Base-by-base conservation (phyloP, 805 yeast genomes). In the Yarrowia divulgata region DNA sequence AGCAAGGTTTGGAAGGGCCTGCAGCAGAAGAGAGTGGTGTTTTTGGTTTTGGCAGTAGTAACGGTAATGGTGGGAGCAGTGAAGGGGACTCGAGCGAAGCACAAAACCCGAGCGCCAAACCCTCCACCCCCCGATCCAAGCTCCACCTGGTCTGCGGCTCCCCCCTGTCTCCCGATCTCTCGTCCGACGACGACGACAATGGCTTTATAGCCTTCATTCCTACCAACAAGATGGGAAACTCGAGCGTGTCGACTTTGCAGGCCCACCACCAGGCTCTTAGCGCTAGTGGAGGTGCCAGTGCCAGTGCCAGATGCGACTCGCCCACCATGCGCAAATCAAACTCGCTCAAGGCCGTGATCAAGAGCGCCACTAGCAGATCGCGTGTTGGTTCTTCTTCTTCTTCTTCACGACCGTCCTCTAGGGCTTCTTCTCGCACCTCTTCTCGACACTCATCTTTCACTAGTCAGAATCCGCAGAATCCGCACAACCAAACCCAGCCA, bases 151-250 rank as follows among this genome's bases (percentile, higher is more conserved):
- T 29, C 16, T n/a, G 14, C 14, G 46, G 46, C 35, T 55, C 62
- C 23, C 60, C 60, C 7, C 19, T 54, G 19, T 54, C 60, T 1
- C 48, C 63, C 48, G 63, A 57, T 29, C 63, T 42, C 63, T 57
- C 63, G 63, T 57, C 63, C 63, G 35, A 23, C 64, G 43, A 50
- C 43, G 54, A 48, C 49, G 40, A 48, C 40, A 34, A 67, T 64
- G 64, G 32, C 54, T 37, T 73, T 74, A 74, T 69, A 73, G 37
- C 63, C 48, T 57, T 57, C 63, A 57, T 57, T 42, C 63, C 63
- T 12, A 57, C 63, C 16, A 19, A 54, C 60, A 54, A 54, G 60
- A 54, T 54, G 60, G 60, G 60, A 19, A 54, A 54, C 60, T 54
- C 60, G n/a, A 54, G 58, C 43, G 58, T 54, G 32, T 54, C 60